Conservation (phyloP, 441 rosid genomes). For the Croton laevigatus region DNA sequence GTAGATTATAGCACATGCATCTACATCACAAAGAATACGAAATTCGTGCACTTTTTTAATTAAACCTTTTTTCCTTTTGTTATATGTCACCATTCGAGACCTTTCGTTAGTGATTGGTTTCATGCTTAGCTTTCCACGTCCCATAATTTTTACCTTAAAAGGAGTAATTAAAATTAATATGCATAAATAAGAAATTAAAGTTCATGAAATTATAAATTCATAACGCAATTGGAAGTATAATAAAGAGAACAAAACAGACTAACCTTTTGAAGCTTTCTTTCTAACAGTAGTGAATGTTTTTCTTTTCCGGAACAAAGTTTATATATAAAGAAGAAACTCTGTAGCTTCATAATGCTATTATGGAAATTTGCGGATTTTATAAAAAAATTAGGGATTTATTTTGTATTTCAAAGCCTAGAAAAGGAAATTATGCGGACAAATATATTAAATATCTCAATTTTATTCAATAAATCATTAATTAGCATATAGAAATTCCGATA, state of each 20-base stretch:
- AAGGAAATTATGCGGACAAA: neutral
- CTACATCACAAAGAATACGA: conserved; percentile 21
- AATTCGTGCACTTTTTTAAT: conserved; percentile 23
- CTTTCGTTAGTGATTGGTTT: conserved; percentile 22
- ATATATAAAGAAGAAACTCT: neutral
- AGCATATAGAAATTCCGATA: too few species aligned
- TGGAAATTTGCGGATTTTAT: neutral
- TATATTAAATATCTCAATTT: too few species aligned
- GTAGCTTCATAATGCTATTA: neutral
- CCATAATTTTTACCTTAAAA: conserved; percentile 10
- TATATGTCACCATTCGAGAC: conserved; percentile 21
- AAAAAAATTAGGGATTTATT: neutral
- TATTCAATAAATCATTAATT: too few species aligned
- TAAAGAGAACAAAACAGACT: too few species aligned
- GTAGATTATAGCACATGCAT: conserved; percentile 20
- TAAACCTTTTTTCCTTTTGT: conserved; percentile 25
- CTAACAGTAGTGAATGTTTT: neutral
- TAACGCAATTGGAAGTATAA: too few species aligned
- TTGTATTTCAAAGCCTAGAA: neutral
- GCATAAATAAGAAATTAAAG: too few species aligned
- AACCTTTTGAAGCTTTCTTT: neutral
- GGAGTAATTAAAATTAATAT: too few species aligned
- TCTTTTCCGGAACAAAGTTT: neutral
- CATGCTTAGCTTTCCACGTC: conserved; percentile 24
- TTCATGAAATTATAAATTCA: too few species aligned